These are phyloP conservation scores for Clarireedia paspali DNA, from an alignment of 2,329 filamentous ascomycete genomes.

Conservation along the genomic window DNA sequence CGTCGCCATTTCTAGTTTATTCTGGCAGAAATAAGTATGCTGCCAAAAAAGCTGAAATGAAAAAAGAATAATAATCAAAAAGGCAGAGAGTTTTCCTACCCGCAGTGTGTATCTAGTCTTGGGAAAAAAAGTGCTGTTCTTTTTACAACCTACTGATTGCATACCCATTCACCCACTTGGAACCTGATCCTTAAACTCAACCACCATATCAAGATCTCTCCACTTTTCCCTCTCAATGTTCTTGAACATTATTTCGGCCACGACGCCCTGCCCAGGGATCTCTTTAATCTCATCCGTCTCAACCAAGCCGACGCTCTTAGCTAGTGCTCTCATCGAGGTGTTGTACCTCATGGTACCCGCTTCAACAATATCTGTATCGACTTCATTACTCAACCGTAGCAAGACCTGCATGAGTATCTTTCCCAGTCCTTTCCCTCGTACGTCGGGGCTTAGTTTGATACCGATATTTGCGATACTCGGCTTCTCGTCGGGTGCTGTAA, in stretches of 20 bases:
- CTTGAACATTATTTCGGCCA: neutral
- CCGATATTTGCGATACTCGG: neutral
- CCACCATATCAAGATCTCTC: neutral
- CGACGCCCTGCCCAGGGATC: neutral
- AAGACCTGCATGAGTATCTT: neutral
- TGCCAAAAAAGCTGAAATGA: too few relatives aligned
- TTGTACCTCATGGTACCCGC: neutral
- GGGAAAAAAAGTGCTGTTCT: too few relatives aligned
- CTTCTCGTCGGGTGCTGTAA: neutral
- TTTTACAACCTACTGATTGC: too few relatives aligned
- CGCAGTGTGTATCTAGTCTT: too few relatives aligned
- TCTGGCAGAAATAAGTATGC: too few relatives aligned
- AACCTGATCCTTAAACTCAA: neutral
- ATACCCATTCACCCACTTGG: too few relatives aligned
- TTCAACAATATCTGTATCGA: neutral
- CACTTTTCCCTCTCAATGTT: neutral
- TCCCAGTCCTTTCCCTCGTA: neutral
- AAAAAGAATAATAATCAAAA: too few relatives aligned
- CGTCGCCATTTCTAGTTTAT: too few relatives aligned
- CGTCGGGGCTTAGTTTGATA: neutral
- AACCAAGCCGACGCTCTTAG: neutral
- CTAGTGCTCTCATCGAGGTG: neutral
- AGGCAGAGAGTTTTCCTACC: too few relatives aligned
- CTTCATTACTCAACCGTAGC: neutral
- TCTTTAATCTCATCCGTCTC: neutral